phyloP scores from a whole-genome alignment of 306 rosid genomes.

The Malus asiatica region DNA sequence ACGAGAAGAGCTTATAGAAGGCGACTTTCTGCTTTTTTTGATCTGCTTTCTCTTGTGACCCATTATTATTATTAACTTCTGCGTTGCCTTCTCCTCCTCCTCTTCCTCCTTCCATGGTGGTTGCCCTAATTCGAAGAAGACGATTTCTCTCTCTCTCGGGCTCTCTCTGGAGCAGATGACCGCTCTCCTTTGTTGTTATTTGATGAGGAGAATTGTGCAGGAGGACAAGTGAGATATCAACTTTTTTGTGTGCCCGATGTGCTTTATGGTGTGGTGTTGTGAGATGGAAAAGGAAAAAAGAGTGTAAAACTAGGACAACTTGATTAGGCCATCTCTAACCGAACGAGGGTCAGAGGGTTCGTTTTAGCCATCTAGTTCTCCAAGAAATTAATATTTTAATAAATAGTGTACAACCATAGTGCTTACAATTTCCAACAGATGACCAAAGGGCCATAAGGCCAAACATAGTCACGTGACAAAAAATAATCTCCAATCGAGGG shows the following conservation, averaged over 20 bases:
- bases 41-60: background rate
- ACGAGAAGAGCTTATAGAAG: conserved; percentile 54
- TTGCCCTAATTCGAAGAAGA: too few relatives aligned
- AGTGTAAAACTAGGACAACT: background rate
- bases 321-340: background rate
- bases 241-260: too few relatives aligned
- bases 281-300: background rate
- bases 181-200: background rate
- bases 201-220: background rate
- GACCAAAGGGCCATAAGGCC: too few relatives aligned
- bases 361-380: too few relatives aligned
- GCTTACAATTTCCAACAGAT: too few relatives aligned
- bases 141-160: background rate
- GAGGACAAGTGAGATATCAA: too few relatives aligned
- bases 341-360: too few relatives aligned
- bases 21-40: conserved; percentile 34
- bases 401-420: too few relatives aligned
- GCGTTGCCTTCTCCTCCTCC: background rate
- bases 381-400: too few relatives aligned
- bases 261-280: background rate
- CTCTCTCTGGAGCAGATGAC: too few relatives aligned
- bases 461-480: too few relatives aligned
- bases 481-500: too few relatives aligned
- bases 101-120: background rate
- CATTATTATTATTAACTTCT: background rate